Evolutionary conservation across 108 stramenopile species (phyloP).

Genomic region (Seminavis robusta): DNA sequence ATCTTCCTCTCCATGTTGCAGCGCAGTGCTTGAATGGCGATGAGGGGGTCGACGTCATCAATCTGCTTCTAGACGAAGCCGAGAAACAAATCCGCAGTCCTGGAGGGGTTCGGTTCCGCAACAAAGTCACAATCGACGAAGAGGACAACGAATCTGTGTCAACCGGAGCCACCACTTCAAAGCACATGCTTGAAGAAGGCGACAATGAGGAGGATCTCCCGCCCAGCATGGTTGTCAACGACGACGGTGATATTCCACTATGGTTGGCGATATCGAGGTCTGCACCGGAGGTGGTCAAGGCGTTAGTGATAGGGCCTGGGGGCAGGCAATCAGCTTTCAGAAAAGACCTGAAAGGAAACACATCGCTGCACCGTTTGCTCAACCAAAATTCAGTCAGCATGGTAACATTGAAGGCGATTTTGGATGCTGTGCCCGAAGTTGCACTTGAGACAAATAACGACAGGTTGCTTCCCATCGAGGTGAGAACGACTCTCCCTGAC

Average conservation of each 20-base stretch:
- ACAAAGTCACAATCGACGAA: slow-evolving; percentile 37
- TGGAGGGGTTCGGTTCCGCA: slow-evolving; percentile 29
- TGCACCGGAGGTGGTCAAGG: slow-evolving; percentile 65
- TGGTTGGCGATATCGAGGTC: slow-evolving; percentile 54
- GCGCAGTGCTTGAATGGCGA: slow-evolving; percentile 56
- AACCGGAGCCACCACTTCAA: slow-evolving; percentile 13
- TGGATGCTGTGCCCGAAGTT: slow-evolving; percentile 61
- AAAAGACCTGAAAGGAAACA: slow-evolving; percentile 42
- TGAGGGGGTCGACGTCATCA: slow-evolving; percentile 60
- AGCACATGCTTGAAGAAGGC: slow-evolving; percentile 1
- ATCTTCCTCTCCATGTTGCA: slow-evolving; percentile 78
- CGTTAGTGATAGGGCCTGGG: slow-evolving; percentile 55
- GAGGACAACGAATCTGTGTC: slow-evolving; percentile 33
- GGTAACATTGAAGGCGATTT: slow-evolving; percentile 60
- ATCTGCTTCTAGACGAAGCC: slow-evolving; percentile 61
- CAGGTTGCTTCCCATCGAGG: slow-evolving; percentile 73
- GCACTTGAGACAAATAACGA: slow-evolving; percentile 47
- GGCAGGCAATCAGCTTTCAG: slow-evolving; percentile 46
- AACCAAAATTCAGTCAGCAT: slow-evolving; percentile 54
- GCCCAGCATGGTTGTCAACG: slow-evolving; percentile 56
- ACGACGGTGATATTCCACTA: slow-evolving; percentile 61
- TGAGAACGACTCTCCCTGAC: slow-evolving; percentile 9
- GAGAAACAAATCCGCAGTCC: slow-evolving; percentile 44
- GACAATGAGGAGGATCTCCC: slow-evolving; percentile 25
- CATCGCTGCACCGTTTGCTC: slow-evolving; percentile 66